Evolutionary conservation across 176 grass and related monocot species (phyloP).

Genomic region (Oryza longistaminata): DNA sequence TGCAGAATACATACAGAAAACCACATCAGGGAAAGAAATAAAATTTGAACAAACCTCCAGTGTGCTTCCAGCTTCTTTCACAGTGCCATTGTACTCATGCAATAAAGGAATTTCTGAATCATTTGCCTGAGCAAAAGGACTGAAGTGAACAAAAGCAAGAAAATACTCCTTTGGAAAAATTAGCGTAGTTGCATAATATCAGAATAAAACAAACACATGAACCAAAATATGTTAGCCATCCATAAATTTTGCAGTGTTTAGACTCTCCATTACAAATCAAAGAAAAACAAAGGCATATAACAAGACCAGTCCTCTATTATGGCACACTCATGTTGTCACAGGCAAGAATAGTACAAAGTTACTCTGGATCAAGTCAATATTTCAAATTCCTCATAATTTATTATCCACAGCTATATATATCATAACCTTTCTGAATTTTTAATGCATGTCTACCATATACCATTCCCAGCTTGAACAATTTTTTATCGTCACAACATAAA

Average conservation of each 20-base stretch:
- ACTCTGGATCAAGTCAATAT: not conserved
- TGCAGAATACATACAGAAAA: slow-evolving; percentile 12
- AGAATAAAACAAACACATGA: slow-evolving; percentile 8
- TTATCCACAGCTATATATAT: not conserved
- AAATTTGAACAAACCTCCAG: slow-evolving; percentile 61
- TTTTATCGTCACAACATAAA: not conserved
- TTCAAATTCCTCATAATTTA: not conserved
- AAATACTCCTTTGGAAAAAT: slow-evolving; percentile 3
- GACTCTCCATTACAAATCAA: not conserved
- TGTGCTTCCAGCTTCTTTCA: slow-evolving; percentile 53
- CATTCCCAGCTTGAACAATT: not conserved
- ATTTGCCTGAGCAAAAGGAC: slow-evolving; percentile 61
- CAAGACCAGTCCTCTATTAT: not conserved
- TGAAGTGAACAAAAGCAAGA: slow-evolving; percentile 4
- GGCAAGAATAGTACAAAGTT: too few relatives aligned
- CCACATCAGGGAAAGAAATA: slow-evolving; percentile 13
- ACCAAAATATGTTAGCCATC: not conserved
- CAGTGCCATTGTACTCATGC: slow-evolving; percentile 72
- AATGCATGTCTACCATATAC: not conserved
- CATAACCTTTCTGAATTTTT: not conserved
- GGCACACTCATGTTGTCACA: too few relatives aligned
- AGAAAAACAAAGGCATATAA: not conserved
- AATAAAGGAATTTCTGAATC: slow-evolving; percentile 94
- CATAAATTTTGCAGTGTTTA: not conserved
- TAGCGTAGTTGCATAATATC: not conserved